These are phyloP conservation scores for Peronospora destructor DNA, from an alignment of 352 stramenopile genomes.

Conservation along the genomic window DNA sequence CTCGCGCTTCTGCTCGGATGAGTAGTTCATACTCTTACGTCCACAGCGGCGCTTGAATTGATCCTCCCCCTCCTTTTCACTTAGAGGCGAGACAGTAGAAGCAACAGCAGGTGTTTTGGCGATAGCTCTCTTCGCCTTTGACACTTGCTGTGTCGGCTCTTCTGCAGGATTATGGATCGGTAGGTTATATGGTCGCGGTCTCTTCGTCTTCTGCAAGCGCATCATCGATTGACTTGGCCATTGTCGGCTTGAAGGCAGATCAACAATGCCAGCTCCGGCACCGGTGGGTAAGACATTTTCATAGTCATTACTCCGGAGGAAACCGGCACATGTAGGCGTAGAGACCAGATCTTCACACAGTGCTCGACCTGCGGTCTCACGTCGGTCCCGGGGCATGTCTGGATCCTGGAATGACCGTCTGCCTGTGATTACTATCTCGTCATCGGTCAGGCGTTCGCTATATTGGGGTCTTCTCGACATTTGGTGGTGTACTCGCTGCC, in stretches of 20 bases:
- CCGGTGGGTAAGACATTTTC: conserved; percentile 1
- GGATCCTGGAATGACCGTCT: conserved; percentile 15
- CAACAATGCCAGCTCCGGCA: background rate
- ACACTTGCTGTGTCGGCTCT: background rate
- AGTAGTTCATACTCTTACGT: conserved; percentile 85
- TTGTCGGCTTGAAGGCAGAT: conserved; percentile 8
- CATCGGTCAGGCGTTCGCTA: conserved; percentile 6
- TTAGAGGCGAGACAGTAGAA: background rate
- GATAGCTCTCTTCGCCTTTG: conserved; percentile 12
- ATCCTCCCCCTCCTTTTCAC: conserved; percentile 9
- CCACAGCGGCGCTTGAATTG: conserved; percentile 65
- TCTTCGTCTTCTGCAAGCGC: conserved; percentile 14
- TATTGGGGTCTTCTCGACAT: conserved; percentile 9
- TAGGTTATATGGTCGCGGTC: conserved; percentile 5
- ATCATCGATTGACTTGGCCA: conserved; percentile 3
- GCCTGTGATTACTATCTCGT: conserved; percentile 4
- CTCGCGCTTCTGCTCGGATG: conserved; percentile 75
- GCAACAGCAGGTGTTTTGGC: conserved; percentile 2
- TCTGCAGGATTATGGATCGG: conserved; percentile 7
- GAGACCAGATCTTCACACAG: conserved; percentile 25
- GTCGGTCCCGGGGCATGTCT: conserved; percentile 17
- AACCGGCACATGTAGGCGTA: background rate
- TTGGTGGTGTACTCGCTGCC: conserved; percentile 19
- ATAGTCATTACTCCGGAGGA: conserved; percentile 8
- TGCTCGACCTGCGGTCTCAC: conserved; percentile 9